Conservation (phyloP, 192 early-diverging fungal species). For the Gamsiella multidivaricata region DNA sequence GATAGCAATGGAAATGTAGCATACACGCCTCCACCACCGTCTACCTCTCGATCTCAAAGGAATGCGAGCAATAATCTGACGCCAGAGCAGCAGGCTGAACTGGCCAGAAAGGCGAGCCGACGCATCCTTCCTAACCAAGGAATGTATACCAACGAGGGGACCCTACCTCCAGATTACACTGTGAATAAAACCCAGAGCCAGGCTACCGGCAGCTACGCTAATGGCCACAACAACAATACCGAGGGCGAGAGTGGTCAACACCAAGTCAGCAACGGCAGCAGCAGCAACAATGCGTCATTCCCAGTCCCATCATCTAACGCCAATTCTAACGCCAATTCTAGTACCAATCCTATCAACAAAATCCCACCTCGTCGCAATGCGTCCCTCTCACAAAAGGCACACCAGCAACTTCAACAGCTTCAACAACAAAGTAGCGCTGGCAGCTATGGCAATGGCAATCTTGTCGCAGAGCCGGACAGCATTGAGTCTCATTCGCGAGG, state of each 20-base stretch:
- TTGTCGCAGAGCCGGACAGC: conserved; percentile 6
- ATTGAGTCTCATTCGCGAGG: conserved; percentile 4
- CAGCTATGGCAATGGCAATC: neutral
- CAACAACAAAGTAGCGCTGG: too few species aligned
- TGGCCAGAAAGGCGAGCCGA: conserved; percentile 47
- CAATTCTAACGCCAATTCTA: neutral
- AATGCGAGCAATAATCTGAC: conserved; percentile 20
- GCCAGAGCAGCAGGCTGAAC: conserved; percentile 46
- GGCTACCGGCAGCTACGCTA: neutral
- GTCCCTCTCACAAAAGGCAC: conserved; percentile 32
- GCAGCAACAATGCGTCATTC: conserved; percentile 4
- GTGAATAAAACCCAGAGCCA: conserved; percentile 1
- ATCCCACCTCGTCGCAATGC: conserved; percentile 27
- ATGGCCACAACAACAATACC: neutral
- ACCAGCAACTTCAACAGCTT: conserved; percentile 5
- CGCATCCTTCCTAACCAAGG: conserved; percentile 52
- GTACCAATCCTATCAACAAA: neutral
- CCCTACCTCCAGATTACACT: conserved; percentile 18
- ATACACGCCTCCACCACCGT: conserved; percentile 48
- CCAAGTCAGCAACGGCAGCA: conserved; percentile 7
- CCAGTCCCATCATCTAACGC: neutral
- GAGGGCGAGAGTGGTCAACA: neutral
- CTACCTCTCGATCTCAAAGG: conserved; percentile 22
- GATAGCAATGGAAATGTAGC: conserved; percentile 28
- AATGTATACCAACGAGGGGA: conserved; percentile 40